Base-by-base conservation (phyloP, 164 flowering plant genomes). In the Vitis amurensis region DNA sequence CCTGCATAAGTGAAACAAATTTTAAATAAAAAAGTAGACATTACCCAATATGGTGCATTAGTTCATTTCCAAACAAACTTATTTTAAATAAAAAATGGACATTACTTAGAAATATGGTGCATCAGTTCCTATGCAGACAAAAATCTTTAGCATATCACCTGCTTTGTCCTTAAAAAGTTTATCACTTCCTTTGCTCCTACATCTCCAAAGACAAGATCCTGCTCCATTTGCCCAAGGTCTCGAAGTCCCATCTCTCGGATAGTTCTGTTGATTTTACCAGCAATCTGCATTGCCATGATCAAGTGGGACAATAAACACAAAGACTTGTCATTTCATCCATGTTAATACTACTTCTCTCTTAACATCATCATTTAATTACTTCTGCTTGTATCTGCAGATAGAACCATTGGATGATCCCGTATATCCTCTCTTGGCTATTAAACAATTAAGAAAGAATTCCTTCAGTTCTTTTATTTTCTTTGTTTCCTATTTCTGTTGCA, bases 181-280 rank as follows among this genome's bases (percentile, higher is more conserved):
- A 83, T 85, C 10, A 85, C 81, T 23, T 83, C 88, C 71, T 85
- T 85, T 11, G 83, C 79, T 67, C 80, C 88, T 10, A 84, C 86
- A 79, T 85, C 88, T 19, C 88, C 86, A 78, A 85, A 85, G 59
- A 85, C 86, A 70, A 85, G 80, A 77, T 85, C 85, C 71, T 85
- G 88, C 63, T 85, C 88, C 67, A 83, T 72, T 70, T 83, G 86
- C 31, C 88, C 86, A 56, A 85, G 77, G 2, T 83, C 86, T 65
- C 82, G 74, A 57, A 83, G 86, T 11, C 77, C 83, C 53, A 19
- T 57, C 4, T 85, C 86, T 67, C 85, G 75, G 62, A 85, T 85
- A 37, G 82, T 64, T 75, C 48, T 74, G 77, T 83, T 83, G 23
- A 85, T 68, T 66, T 77, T 77, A 63, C 85, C 88, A 51, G 88